Evolutionary conservation across 768 basidiomycete species (phyloP), one percentile per base, ranked within the genome.

Genomic region (Suillus occidentalis): DNA sequence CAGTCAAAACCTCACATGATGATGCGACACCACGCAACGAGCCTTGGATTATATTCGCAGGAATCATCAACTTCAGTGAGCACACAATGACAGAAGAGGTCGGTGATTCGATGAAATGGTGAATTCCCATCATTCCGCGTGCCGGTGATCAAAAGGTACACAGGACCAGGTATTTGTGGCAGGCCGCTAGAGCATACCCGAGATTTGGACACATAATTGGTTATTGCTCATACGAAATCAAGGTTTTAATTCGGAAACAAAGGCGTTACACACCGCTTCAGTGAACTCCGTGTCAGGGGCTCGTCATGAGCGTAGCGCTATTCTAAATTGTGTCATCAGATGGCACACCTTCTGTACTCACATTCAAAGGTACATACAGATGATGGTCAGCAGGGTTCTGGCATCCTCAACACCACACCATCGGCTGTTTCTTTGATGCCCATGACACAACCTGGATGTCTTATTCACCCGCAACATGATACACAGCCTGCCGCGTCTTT

Each of bases 391-490:
- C 95, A 94, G 89, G 93, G 91, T 68, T 92, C 93, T 1, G 93
- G 94, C 67, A 92, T 97, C 68, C 97, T 98, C 81, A 91, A 92
- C 47, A 92, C 0, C 96, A 99, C 73, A 92, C 94, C 0, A 96
- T 95, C 60, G 95, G 96, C 34, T 97, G 91, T 99, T 59, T 96
- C 95, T 8, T 99, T 97, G 97, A 94, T 95, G 0, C 96, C 97
- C 1, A 93, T 94, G 49, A 87, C 89, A 52, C 85, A 91, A 42
- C 91, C 94, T 6, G 93, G 92, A 40, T 91, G 91, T 16, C 86
- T 96, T 63, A 90, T 93, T 67, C 85, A 87, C 1, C 89, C 91
- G 5, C 85, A 86, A 70, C 85, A 65, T 8, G 73, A 75, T 39
- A 70, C 73, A 0, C 74, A 80, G 60, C 73, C 83, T 0, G 78